These are phyloP conservation scores for Citrus trifoliata DNA, from an alignment of 345 rosid species.

Conservation along the genomic window DNA sequence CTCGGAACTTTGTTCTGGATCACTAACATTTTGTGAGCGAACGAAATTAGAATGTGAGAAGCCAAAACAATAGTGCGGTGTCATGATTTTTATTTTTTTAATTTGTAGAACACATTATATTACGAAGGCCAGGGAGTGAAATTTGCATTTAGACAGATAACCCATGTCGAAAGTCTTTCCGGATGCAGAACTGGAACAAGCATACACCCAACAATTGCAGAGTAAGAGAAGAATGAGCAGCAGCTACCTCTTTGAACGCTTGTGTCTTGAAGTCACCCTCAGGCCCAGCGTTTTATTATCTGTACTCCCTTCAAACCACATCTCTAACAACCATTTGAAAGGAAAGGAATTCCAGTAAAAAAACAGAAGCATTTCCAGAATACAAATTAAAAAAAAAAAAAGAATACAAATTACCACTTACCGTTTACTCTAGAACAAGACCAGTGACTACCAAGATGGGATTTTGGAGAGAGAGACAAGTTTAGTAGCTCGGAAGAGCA, in stretches of 20 bases:
- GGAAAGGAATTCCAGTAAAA: constrained; percentile 6
- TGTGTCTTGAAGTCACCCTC: constrained; percentile 52
- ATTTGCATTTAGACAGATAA: constrained; percentile 12
- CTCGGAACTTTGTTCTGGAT: constrained; percentile 12
- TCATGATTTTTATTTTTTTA: background rate
- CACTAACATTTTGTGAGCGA: constrained; percentile 12
- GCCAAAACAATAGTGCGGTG: constrained; percentile 18
- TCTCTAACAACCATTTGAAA: constrained; percentile 31
- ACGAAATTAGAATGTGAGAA: background rate
- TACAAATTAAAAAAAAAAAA: constrained; percentile 2
- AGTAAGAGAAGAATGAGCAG: constrained; percentile 19
- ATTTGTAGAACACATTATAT: constrained; percentile 7
- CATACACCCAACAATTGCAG: constrained; percentile 18
- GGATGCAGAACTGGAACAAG: constrained; percentile 21
- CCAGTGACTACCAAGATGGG: constrained; percentile 17
- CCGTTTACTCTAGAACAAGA: background rate
- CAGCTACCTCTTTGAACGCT: constrained; percentile 85
- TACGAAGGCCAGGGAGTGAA: background rate
- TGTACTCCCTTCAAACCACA: constrained; percentile 51
- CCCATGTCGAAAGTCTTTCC: constrained; percentile 25
- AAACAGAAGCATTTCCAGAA: constrained; percentile 11
- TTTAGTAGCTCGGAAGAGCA: constrained; percentile 7
- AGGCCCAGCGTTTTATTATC: constrained; percentile 52
- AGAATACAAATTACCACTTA: background rate
- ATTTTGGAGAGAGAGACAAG: constrained; percentile 14